A percentile compares a stretch with the other conserved stretches of the same genome.
Evolutionary conservation across 441 rosid genomes (phyloP).

Genomic region (Hura crepitans): DNA sequence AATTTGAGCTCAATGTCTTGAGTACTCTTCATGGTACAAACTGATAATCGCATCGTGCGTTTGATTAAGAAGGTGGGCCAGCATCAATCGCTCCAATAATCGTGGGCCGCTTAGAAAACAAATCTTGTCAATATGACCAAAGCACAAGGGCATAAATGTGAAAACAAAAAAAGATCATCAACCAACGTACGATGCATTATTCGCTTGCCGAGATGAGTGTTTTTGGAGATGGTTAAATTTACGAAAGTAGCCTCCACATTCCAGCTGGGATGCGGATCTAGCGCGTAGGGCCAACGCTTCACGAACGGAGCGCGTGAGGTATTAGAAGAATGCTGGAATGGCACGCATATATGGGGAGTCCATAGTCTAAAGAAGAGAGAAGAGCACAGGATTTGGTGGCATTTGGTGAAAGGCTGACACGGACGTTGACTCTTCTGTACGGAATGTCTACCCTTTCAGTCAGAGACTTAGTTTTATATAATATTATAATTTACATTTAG

Average conservation of each 20-base stretch:
- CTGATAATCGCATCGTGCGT: neutral
- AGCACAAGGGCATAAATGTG: constrained; percentile 6
- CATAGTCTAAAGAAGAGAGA: neutral
- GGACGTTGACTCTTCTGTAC: constrained; percentile 43
- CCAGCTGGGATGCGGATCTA: neutral
- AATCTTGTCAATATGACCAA: neutral
- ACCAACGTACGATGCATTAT: constrained; percentile 39
- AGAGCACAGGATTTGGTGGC: constrained; percentile 32
- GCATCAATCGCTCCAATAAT: too few species aligned
- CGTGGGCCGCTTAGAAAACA: neutral
- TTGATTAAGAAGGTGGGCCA: neutral
- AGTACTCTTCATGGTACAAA: neutral
- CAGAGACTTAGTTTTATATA: constrained; percentile 19
- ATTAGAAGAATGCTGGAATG: too few species aligned
- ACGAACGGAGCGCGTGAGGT: neutral
- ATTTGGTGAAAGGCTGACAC: constrained; percentile 42
- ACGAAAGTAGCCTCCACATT: neutral
- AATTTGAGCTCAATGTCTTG: neutral
- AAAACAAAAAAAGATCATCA: constrained; percentile 10
- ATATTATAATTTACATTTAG: too few species aligned
- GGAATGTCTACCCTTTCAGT: constrained; percentile 32
- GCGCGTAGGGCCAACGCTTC: neutral
- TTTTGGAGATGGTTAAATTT: too few species aligned
- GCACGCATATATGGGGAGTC: too few species aligned
- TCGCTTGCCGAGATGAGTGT: too few species aligned